phyloP scores from a whole-genome alignment of 371 early-diverging fungal species.

The Cokeromyces recurvatus region DNA sequence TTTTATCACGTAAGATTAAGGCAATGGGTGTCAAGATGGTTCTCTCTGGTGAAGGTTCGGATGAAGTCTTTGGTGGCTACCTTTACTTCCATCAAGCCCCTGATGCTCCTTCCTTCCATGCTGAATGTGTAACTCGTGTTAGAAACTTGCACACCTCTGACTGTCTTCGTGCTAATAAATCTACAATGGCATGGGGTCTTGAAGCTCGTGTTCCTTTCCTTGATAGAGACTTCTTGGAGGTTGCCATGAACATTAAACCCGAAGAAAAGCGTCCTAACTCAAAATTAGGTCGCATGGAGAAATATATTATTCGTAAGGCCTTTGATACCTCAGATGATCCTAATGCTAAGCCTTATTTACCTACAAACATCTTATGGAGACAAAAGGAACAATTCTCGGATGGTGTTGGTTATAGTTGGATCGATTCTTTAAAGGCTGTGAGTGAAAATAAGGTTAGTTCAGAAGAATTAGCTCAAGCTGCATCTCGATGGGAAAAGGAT shows the following conservation, averaged over 20 bases:
- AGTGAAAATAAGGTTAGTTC: slow-evolving; percentile 71
- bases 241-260: slow-evolving; percentile 82
- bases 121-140: slow-evolving; percentile 85
- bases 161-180: slow-evolving; percentile 95
- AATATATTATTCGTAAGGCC: slow-evolving; percentile 80
- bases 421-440: slow-evolving; percentile 82
- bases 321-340: slow-evolving; percentile 66
- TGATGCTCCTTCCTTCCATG: slow-evolving; percentile 70
- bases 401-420: slow-evolving; percentile 97
- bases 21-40: slow-evolving; percentile 99
- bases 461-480: slow-evolving; percentile 64
- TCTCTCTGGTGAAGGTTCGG: slow-evolving; percentile 92
- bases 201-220: slow-evolving; percentile 97
- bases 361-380: slow-evolving; percentile 89
- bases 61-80: slow-evolving; percentile 97
- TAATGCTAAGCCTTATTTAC: slow-evolving; percentile 80
- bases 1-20: slow-evolving; percentile 93
- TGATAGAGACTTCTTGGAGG: slow-evolving; percentile 84
- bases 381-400: slow-evolving; percentile 98
- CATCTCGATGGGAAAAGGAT: slow-evolving; percentile 78
- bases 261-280: slow-evolving; percentile 70
- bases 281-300: slow-evolving; percentile 75
- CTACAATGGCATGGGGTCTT: slow-evolving; percentile 98
- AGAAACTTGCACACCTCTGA: slow-evolving; percentile 94
- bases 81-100: slow-evolving; percentile 97